Evolutionary conservation across 805 yeast genomes (phyloP).

Genomic region (Saccharomycopsis fibuligera): DNA sequence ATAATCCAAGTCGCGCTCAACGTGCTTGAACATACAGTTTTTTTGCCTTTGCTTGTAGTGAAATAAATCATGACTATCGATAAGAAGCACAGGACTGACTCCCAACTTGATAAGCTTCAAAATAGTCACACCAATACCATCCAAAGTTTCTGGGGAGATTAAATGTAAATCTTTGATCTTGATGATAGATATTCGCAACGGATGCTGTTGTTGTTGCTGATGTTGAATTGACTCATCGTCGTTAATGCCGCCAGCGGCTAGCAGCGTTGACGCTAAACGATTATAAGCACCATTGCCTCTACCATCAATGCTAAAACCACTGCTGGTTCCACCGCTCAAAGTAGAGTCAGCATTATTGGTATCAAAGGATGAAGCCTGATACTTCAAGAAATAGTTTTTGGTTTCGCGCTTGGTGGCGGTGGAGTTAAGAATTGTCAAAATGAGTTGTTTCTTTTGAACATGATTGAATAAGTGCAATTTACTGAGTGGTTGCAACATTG

Average conservation of each 20-base stretch:
- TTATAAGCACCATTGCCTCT: background rate
- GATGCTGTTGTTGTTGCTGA: slow-evolving; percentile 8
- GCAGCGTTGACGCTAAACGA: too few relatives aligned
- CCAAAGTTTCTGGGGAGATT: slow-evolving; percentile 30
- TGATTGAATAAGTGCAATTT: slow-evolving; percentile 12
- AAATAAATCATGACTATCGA: slow-evolving; percentile 36
- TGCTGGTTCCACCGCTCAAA: background rate
- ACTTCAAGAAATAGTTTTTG: slow-evolving; percentile 67
- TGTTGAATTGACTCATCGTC: background rate
- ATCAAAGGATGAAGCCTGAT: slow-evolving; percentile 44
- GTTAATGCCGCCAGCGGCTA: background rate
- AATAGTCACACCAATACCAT: slow-evolving; percentile 51
- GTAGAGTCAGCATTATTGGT: too few relatives aligned
- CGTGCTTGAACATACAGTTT: slow-evolving; percentile 19
- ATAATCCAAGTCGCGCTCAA: slow-evolving; percentile 14
- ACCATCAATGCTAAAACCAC: background rate
- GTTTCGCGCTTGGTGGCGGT: slow-evolving; percentile 95
- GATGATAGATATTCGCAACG: slow-evolving; percentile 51
- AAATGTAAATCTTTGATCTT: slow-evolving; percentile 38
- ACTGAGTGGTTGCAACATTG: slow-evolving; percentile 10
- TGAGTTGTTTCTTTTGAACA: slow-evolving; percentile 53
- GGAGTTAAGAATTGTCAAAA: slow-evolving; percentile 78
- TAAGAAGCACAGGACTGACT: slow-evolving; percentile 61
- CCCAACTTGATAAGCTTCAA: slow-evolving; percentile 56
- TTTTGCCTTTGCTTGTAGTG: background rate